Conservation (phyloP, 768 basidiomycete genomes). For the Agrocybe pediades region DNA sequence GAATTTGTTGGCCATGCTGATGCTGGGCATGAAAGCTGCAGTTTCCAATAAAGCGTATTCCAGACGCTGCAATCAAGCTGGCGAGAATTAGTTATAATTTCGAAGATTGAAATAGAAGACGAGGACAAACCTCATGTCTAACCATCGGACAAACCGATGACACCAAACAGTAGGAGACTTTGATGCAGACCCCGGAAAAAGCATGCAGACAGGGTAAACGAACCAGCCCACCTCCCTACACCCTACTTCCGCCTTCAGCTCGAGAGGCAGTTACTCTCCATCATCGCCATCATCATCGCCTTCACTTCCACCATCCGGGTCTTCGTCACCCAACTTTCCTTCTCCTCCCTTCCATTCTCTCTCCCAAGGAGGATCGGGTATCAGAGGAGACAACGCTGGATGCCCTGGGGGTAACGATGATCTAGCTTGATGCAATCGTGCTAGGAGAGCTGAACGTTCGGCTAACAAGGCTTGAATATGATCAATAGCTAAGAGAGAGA, state of each 20-base stretch:
- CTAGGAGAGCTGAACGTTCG: slow-evolving; percentile 56
- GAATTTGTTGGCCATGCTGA: no score
- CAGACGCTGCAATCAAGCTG: no score
- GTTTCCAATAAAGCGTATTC: no score
- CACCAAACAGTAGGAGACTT: no score
- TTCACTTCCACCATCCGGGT: slow-evolving; percentile 10
- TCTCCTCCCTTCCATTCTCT: slow-evolving; percentile 82
- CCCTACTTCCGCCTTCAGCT: neutral
- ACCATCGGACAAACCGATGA: no score
- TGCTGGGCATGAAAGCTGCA: no score
- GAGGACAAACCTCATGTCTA: no score
- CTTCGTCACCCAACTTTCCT: slow-evolving; percentile 40
- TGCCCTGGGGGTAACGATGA: slow-evolving; percentile 59
- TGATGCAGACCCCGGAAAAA: neutral
- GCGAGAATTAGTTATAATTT: no score
- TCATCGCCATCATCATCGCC: slow-evolving; percentile 2
- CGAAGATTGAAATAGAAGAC: no score
- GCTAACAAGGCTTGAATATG: slow-evolving; percentile 70
- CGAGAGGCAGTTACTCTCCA: neutral
- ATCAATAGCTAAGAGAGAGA: slow-evolving; percentile 69
- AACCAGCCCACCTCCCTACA: neutral
- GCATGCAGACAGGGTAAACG: neutral
- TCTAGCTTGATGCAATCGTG: slow-evolving; percentile 63
- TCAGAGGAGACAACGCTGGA: slow-evolving; percentile 45
- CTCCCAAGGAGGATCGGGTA: slow-evolving; percentile 66